These are phyloP conservation scores for Ustilago trichophora DNA, from an alignment of 1,284 basidiomycete species.

Conservation along the genomic window DNA sequence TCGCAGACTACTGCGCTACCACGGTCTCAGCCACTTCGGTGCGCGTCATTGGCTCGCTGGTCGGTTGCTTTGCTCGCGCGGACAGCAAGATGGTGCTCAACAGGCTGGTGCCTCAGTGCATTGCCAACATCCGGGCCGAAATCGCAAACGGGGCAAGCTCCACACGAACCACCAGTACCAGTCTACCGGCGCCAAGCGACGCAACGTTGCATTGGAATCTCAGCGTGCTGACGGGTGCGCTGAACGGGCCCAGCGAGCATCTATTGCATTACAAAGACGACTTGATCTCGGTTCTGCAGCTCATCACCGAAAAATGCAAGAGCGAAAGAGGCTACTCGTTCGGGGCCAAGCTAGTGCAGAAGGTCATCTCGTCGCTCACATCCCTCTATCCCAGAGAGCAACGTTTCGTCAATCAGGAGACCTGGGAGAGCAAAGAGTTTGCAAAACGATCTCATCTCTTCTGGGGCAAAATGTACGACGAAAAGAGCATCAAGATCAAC, in stretches of 20 bases:
- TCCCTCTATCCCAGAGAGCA: constrained; percentile 83
- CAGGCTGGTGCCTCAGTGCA: constrained; percentile 82
- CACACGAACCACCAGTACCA: constrained; percentile 84
- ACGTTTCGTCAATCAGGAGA: constrained; percentile 83
- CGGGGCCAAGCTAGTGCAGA: constrained; percentile 80
- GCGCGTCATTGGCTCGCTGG: constrained; percentile 85
- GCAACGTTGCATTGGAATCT: constrained; percentile 90
- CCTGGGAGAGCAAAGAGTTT: constrained; percentile 83
- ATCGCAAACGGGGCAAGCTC: constrained; percentile 92
- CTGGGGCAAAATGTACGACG: constrained; percentile 86
- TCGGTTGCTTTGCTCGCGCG: constrained; percentile 84
- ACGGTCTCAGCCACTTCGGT: constrained; percentile 81
- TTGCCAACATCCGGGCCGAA: constrained; percentile 83
- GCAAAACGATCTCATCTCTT: constrained; percentile 76
- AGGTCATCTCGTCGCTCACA: constrained; percentile 79
- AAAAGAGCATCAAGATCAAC: constrained; percentile 81
- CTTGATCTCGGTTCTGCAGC: constrained; percentile 75
- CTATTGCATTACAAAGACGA: constrained; percentile 77
- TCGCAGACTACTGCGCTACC: constrained; percentile 81
- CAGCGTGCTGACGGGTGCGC: constrained; percentile 60
- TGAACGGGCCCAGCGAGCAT: constrained; percentile 46
- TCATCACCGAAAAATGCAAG: constrained; percentile 81
- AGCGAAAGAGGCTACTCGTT: constrained; percentile 89
- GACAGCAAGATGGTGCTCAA: constrained; percentile 80
- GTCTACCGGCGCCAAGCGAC: constrained; percentile 83